phyloP scores from a whole-genome alignment of 495 filamentous ascomycete species.

The Neurospora pannonica region DNA sequence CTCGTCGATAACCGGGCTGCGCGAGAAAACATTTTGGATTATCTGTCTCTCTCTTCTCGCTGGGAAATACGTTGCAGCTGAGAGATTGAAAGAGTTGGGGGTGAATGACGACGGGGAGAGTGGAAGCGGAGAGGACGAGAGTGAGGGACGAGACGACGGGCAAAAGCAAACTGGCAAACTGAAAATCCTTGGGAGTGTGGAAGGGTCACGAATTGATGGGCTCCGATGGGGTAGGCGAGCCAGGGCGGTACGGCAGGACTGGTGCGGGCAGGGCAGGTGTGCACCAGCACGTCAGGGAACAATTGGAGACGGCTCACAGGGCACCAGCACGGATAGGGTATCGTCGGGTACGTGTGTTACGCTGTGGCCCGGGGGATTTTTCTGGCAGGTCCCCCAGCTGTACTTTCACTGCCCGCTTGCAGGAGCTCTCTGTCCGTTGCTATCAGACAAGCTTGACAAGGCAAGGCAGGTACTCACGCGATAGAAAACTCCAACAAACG shows the following conservation, averaged over 20 bases:
- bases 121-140: not conserved
- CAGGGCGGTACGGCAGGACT: not conserved
- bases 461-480: not conserved
- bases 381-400: not conserved
- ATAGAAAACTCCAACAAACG: not conserved
- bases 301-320: not conserved
- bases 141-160: not conserved
- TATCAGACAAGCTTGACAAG: not conserved
- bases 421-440: not conserved
- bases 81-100: not conserved
- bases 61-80: not conserved
- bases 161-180: not conserved
- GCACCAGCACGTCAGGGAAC: not conserved
- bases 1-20: conserved; percentile 36
- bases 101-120: not conserved
- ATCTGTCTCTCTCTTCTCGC: not conserved
- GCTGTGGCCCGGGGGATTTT: not conserved
- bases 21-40: conserved; percentile 41
- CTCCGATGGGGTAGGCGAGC: not conserved
- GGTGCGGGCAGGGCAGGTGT: not conserved
- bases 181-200: not conserved
- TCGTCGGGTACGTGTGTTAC: not conserved
- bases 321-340: not conserved
- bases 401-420: not conserved
- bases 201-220: not conserved